A percentile compares a stretch with the other conserved stretches of the same genome.
These are phyloP conservation scores for Pythium periplocum DNA, from an alignment of 352 stramenopile species.

Conservation along the genomic window DNA sequence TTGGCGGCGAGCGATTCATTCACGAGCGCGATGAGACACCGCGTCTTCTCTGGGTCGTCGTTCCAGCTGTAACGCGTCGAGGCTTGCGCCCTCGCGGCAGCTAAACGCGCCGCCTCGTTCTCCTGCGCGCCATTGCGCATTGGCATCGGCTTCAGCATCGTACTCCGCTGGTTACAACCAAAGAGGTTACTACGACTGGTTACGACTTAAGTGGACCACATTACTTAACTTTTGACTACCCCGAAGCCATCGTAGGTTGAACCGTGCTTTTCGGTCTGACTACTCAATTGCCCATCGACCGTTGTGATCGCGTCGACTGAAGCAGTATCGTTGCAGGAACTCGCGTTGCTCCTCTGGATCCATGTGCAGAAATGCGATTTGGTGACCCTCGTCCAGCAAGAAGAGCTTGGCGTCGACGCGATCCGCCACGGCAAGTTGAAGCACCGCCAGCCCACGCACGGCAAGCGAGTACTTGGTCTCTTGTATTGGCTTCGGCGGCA, in stretches of 20 bases:
- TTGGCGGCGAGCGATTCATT: conserved; percentile 5
- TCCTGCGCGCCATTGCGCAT: too few relatives aligned
- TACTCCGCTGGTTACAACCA: too few relatives aligned
- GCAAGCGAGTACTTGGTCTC: neutral
- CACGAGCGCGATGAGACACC: conserved; percentile 8
- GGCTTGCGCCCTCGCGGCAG: too few relatives aligned
- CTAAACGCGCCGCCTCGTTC: too few relatives aligned
- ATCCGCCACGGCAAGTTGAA: conserved; percentile 1
- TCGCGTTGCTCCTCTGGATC: neutral
- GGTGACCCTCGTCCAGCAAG: neutral
- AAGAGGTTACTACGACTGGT: too few relatives aligned
- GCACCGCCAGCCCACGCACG: neutral
- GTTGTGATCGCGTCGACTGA: neutral
- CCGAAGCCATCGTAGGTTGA: too few relatives aligned
- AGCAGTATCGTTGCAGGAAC: conserved; percentile 1
- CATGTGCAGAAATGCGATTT: conserved; percentile 4
- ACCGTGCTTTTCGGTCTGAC: neutral
- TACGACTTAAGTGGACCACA: too few relatives aligned
- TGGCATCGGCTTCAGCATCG: too few relatives aligned
- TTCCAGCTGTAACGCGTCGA: conserved; percentile 7
- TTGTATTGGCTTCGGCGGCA: neutral
- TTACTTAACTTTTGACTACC: too few relatives aligned
- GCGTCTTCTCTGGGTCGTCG: conserved; percentile 4
- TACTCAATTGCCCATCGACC: neutral
- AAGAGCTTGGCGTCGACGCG: conserved; percentile 7